Base-by-base conservation (phyloP, 129 eudicot genomes). In the Scalesia atractyloides region DNA sequence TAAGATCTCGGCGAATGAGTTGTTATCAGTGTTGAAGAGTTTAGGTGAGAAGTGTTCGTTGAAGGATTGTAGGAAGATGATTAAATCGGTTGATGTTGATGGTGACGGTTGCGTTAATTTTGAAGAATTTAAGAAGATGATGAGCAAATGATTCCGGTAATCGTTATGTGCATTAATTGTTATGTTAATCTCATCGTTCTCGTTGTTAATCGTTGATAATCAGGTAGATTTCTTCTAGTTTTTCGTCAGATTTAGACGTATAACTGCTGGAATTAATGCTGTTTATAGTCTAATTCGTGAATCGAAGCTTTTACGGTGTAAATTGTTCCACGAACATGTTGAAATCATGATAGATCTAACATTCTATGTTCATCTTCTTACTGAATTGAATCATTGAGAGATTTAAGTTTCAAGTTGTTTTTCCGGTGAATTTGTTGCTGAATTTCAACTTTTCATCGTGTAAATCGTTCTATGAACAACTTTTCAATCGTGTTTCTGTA, bases 101-200 rank as follows among this genome's bases (percentile, higher is more conserved):
- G 98, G 98, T 18, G 98, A 89, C 15, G 96, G 96, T 9, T 62
- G 83, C 70, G 98, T 93, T 44, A 85, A 89, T 58, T 93, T 93
- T 54, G 92, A 87, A 57, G 96, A 93, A 88, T 93, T 93, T 50
- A 89, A 93, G 86, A 87, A 89, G 95, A 93, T 89, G 96, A 89
- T 93, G 96, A 81, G 70, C 22, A 78, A 80, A n/a, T 78, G n/a
- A n/a, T n/a, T n/a, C n/a, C n/a, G n/a, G n/a, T n/a, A 65, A 71
- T 10, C 43, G 48, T 61, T 78, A 49, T 78, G 58, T 51, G 76
- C 61, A 54, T 63, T 60, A 37, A 56, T 14, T 47, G 13, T 5
- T 7, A 36, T 43, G 20, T 9, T 7, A 0, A 0, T 41, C 46
- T 73, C 56, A 2, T 6, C 11, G 37, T 68, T 19, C 39, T 57